Conservation (phyloP, 176 grass and related monocot genomes). For the Oryza brachyantha region DNA sequence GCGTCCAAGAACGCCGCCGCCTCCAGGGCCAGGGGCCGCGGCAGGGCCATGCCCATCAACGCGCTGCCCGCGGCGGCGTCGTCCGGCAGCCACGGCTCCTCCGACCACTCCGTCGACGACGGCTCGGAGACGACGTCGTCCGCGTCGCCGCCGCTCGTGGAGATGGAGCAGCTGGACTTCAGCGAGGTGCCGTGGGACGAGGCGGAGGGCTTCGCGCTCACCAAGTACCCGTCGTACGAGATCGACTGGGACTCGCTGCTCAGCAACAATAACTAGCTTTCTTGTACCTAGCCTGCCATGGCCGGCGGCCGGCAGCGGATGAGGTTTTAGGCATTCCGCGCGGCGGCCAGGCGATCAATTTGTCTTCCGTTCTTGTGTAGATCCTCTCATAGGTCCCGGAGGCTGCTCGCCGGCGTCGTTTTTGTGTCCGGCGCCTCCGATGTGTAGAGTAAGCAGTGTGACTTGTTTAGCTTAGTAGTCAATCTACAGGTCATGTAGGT, state of each 20-base stretch:
- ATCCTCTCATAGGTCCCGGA: neutral
- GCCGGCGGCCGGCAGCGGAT: conserved; percentile 36
- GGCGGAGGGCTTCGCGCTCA: conserved; percentile 38
- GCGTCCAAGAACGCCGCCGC: conserved; percentile 6
- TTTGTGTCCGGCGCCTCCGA: conserved; percentile 4
- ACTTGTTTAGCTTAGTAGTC: neutral
- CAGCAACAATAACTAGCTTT: conserved; percentile 17
- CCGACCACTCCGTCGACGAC: conserved; percentile 12
- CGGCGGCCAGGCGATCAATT: neutral
- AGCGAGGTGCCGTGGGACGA: conserved; percentile 57
- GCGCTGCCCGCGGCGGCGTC: neutral
- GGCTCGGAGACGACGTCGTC: neutral
- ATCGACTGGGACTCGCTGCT: conserved; percentile 59
- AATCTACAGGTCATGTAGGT: neutral
- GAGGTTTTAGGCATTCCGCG: conserved; percentile 44
- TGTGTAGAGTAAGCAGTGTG: neutral
- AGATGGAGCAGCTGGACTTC: conserved; percentile 45
- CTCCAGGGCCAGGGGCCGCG: neutral
- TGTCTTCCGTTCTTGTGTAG: conserved; percentile 22
- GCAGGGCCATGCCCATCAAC: conserved; percentile 18
- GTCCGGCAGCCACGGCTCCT: neutral
- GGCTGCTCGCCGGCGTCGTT: conserved; percentile 2
- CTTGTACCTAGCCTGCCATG: neutral
- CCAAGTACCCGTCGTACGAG: conserved; percentile 53
- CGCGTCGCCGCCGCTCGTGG: neutral